Percentiles rank a stretch among this genome's conserved stretches.
Conservation (phyloP, 371 early-diverging fungal genomes). For the Mortierella sp. region DNA sequence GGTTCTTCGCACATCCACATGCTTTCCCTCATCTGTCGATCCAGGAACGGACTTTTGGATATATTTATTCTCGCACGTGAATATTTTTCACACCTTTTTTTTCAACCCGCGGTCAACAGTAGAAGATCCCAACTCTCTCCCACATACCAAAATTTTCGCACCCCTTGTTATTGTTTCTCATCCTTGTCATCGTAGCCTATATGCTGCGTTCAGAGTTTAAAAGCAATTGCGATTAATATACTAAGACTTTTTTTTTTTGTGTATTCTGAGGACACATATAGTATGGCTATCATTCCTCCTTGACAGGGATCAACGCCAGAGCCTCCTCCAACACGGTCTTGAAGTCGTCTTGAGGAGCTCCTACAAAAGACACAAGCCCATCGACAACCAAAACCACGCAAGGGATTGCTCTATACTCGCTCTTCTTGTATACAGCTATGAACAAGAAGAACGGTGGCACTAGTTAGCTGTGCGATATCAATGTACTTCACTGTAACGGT, state of each 20-base stretch:
- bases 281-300: constrained; percentile 3
- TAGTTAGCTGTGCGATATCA: neutral
- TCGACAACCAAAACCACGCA: constrained; percentile 40
- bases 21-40: constrained; percentile 2
- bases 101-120: too few species aligned
- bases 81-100: too few species aligned
- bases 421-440: constrained; percentile 24
- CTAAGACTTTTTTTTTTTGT: neutral
- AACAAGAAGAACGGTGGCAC: neutral
- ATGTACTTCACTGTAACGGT: neutral
- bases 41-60: neutral
- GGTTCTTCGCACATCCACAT: too few species aligned
- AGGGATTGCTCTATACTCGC: constrained; percentile 37
- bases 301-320: constrained; percentile 13
- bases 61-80: constrained; percentile 7
- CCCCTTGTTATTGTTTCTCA: too few species aligned
- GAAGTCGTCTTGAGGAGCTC: constrained; percentile 16
- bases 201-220: too few species aligned
- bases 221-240: too few species aligned
- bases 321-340: constrained; percentile 15
- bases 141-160: neutral
- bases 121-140: neutral
- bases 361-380: constrained; percentile 33
- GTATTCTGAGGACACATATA: neutral
- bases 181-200: too few species aligned